A percentile compares a stretch with the other conserved stretches of the same genome.
phyloP scores from a whole-genome alignment of 306 rosid genomes.

The Pterocarpus santalinus region DNA sequence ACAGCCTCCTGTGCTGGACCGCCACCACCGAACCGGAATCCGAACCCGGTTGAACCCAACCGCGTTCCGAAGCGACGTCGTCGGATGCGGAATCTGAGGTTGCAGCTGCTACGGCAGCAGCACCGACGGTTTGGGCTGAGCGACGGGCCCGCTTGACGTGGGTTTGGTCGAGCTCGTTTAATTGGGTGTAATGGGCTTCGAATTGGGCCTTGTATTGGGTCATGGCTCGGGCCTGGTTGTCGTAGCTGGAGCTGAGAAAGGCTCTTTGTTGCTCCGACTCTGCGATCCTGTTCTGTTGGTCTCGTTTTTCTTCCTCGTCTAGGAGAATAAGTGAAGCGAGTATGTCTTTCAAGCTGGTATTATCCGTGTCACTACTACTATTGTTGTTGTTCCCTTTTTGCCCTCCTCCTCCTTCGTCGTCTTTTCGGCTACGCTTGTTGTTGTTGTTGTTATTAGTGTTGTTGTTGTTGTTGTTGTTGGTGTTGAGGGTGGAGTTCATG shows the following conservation, averaged over 20 bases:
- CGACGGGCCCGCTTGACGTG: constrained; percentile 53
- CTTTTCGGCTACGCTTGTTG: constrained; percentile 51
- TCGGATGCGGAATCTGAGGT: constrained; percentile 7
- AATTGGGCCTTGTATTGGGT: constrained; percentile 46
- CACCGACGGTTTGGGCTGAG: constrained; percentile 22
- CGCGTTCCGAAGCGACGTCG: neutral
- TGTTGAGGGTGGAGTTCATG: constrained; percentile 45
- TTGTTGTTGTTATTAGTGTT: neutral
- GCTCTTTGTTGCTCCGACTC: constrained; percentile 49
- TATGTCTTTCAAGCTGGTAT: constrained; percentile 45
- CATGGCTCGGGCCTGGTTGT: constrained; percentile 51
- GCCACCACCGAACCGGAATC: neutral
- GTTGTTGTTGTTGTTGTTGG: neutral
- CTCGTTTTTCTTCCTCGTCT: constrained; percentile 67
- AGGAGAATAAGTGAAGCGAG: constrained; percentile 56
- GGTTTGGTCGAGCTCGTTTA: constrained; percentile 38
- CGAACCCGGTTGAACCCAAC: neutral
- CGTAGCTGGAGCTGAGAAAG: constrained; percentile 39
- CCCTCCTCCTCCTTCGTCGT: constrained; percentile 11
- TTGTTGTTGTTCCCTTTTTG: constrained; percentile 3
- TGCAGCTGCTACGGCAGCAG: constrained; percentile 27
- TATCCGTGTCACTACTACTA: neutral
- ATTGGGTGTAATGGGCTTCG: constrained; percentile 46
- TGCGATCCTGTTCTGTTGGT: constrained; percentile 27
- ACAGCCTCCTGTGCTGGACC: constrained; percentile 63